Conservation (phyloP, 345 rosid genomes). For the Theobroma cacao region DNA sequence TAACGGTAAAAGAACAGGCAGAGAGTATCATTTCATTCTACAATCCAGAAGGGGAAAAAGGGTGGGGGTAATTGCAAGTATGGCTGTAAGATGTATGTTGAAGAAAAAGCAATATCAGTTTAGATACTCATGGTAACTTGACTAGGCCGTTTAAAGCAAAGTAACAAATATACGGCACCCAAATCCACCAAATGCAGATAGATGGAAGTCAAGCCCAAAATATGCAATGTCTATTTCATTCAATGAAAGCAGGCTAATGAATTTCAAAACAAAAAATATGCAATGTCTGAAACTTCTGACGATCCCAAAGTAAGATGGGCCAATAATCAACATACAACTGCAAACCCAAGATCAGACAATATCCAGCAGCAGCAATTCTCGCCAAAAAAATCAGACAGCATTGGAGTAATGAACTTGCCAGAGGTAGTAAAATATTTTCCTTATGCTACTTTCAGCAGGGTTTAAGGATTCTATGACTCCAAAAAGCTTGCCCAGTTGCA, state of each 20-base stretch:
- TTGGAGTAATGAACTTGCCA: not conserved
- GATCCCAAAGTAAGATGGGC: not conserved
- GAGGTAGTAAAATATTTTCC: not conserved
- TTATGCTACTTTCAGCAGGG: not conserved
- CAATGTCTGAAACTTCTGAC: not conserved
- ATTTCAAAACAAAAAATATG: no score
- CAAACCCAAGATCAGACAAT: not conserved
- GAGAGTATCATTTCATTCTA: not conserved
- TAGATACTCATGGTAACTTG: not conserved
- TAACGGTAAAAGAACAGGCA: not conserved
- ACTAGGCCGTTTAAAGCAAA: not conserved
- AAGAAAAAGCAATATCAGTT: not conserved
- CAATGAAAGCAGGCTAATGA: no score
- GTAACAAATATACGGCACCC: not conserved
- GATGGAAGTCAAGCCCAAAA: not conserved
- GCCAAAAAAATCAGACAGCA: not conserved
- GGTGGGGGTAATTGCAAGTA: not conserved
- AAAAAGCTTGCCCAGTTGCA: not conserved
- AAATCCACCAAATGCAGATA: not conserved
- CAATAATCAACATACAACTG: not conserved
- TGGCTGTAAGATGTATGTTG: not conserved
- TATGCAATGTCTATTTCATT: not conserved
- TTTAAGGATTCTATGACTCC: not conserved
- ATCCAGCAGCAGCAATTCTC: slow-evolving; percentile 3
- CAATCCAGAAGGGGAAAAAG: not conserved